These are phyloP conservation scores for Luvunga scandens DNA, from an alignment of 345 rosid species.

Conservation along the genomic window DNA sequence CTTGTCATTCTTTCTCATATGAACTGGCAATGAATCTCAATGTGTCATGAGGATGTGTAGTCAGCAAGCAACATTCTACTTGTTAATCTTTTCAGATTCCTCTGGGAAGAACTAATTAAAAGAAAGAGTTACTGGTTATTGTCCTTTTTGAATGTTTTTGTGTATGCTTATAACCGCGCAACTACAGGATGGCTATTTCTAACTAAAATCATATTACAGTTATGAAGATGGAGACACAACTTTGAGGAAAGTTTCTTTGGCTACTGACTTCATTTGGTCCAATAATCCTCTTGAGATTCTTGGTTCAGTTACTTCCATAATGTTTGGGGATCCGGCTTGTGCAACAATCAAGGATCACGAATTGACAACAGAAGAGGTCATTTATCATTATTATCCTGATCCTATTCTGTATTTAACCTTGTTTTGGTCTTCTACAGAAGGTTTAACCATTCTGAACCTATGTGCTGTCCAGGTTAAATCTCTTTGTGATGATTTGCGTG, in stretches of 20 bases:
- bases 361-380: conserved; percentile 85
- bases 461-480: conserved; percentile 54
- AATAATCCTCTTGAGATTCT: conserved; percentile 85
- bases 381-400: neutral
- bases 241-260: conserved; percentile 68
- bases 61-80: neutral
- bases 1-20: neutral
- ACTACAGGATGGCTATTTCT: conserved; percentile 5
- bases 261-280: conserved; percentile 85
- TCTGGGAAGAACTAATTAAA: neutral
- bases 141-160: neutral
- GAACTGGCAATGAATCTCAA: neutral
- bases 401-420: neutral
- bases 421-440: neutral
- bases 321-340: conserved; percentile 62
- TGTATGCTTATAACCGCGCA: neutral
- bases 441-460: conserved; percentile 2
- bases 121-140: neutral
- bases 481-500: conserved; percentile 88
- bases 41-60: neutral
- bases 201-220: conserved; percentile 32
- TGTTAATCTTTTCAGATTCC: neutral
- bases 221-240: conserved; percentile 75
- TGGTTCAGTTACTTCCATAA: conserved; percentile 75
- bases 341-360: conserved; percentile 56